Percentiles rank a stretch among this genome's conserved stretches.
These are phyloP conservation scores for Papiliotrema laurentii DNA, from an alignment of 1,284 basidiomycete species.

Conservation along the genomic window DNA sequence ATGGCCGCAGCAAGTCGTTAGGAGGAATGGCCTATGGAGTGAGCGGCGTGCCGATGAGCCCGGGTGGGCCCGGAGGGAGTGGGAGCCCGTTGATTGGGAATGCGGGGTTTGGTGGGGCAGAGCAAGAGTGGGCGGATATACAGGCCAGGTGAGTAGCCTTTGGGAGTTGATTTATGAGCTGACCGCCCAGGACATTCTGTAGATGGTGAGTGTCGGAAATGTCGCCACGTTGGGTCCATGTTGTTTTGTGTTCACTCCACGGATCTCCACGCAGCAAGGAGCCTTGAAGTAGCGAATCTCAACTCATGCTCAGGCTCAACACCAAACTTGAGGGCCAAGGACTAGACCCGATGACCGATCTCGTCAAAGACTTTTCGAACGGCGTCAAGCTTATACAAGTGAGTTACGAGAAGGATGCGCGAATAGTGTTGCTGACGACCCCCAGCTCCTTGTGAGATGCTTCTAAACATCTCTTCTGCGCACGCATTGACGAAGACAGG, in stretches of 20 bases:
- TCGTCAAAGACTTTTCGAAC: conserved; percentile 87
- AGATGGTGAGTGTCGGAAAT: conserved; percentile 36
- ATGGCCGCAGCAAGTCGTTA: conserved; percentile 22
- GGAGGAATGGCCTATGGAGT: conserved; percentile 11
- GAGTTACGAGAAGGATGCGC: conserved; percentile 15
- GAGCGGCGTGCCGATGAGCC: conserved; percentile 15
- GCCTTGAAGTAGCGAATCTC: neutral
- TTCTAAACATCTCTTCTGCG: too few species aligned
- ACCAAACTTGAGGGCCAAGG: conserved; percentile 83
- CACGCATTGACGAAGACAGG: conserved; percentile 58
- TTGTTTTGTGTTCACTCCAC: too few species aligned
- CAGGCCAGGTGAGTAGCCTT: conserved; percentile 31
- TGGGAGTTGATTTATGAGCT: neutral
- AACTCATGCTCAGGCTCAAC: conserved; percentile 68
- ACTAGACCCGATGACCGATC: conserved; percentile 83
- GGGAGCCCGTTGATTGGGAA: conserved; percentile 43
- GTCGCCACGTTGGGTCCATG: neutral
- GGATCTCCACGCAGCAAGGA: too few species aligned
- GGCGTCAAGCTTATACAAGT: conserved; percentile 84
- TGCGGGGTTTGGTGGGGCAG: conserved; percentile 54
- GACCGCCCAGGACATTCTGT: conserved; percentile 40
- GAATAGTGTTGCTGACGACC: neutral
- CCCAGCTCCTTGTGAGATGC: conserved; percentile 22
- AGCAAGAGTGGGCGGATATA: conserved; percentile 67
- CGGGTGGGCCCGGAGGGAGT: conserved; percentile 11